Base-by-base conservation (phyloP, 345 rosid genomes). In the Gossypium bickii region DNA sequence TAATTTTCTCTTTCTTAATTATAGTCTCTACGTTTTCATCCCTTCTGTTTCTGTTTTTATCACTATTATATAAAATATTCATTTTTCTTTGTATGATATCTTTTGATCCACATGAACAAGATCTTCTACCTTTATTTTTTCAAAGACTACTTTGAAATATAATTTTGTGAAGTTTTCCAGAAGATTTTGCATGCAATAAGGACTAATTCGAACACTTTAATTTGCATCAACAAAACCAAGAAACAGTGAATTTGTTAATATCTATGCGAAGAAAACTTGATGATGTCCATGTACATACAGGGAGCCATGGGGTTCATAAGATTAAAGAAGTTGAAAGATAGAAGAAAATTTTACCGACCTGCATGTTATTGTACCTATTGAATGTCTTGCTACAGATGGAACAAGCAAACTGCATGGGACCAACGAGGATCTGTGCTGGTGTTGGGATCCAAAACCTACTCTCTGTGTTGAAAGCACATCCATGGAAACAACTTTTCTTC, bases 351-450 rank as follows among this genome's bases (percentile, higher is more conserved):
- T 4, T 25, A 77, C 82, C 80, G n/a, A 91, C 96, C 96, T 90
- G 96, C 93, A 90, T 90, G 85, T 89, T 91, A 74, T 91, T 91
- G 89, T 87, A 91, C 85, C 97, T 87, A 85, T 91, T 89, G 88
- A 91, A 91, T 80, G 92, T 91, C 78, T 91, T 91, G 85, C 73
- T 85, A 73, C 97, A 89, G 7, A 91, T 87, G 76, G 89, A 83
- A 71, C 97, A 89, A 73, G 93, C 80, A 79, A 89, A 91, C 63
- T 89, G 97, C 97, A 91, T 89, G 44, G 96, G 93, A 1, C 97
- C 97, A 11, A 89, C 90, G 22, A 87, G 90, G 78, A 91, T 91
- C 85, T 91, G 97, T 17, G 93, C 83, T 34, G 92, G 89, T 55
- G 92, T 89, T 69, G 97, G 97, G 82, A 91, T 89, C 97, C 93